These are phyloP conservation scores for Kalaharituber pfeilii DNA, from an alignment of 2,329 filamentous ascomycete species.

Conservation along the genomic window DNA sequence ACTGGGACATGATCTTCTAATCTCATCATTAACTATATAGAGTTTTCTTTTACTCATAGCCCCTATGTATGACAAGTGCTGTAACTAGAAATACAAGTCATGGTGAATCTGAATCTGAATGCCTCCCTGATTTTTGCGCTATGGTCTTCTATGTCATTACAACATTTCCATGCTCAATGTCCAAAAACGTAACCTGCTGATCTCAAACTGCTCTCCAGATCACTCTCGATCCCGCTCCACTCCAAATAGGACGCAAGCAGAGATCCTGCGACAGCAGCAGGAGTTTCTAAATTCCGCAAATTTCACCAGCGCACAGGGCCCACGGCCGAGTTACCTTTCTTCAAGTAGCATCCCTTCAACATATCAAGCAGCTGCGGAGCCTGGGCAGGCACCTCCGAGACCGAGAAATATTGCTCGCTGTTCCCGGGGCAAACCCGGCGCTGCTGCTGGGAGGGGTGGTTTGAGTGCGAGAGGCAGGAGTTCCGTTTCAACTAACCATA, in stretches of 20 bases:
- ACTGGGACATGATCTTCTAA: not conserved
- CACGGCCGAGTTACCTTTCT: not conserved
- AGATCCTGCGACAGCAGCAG: not conserved
- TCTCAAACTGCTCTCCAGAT: too few relatives aligned
- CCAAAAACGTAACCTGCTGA: too few relatives aligned
- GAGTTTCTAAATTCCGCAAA: not conserved
- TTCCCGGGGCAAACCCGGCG: not conserved
- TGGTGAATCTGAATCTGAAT: too few relatives aligned
- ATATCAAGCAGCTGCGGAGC: not conserved
- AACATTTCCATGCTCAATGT: too few relatives aligned
- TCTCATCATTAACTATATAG: not conserved
- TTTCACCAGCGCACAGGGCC: not conserved
- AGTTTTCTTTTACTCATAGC: too few relatives aligned
- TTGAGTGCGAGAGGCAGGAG: not conserved
- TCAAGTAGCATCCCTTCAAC: not conserved
- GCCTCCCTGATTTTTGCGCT: too few relatives aligned
- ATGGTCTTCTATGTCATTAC: too few relatives aligned
- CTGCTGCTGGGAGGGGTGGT: too few relatives aligned
- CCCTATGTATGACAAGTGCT: too few relatives aligned
- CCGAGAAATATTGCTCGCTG: not conserved
- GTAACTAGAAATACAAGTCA: too few relatives aligned
- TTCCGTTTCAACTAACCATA: not conserved
- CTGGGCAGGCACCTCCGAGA: not conserved
- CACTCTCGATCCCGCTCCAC: too few relatives aligned
- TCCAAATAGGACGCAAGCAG: not conserved